phyloP scores from a whole-genome alignment of 352 stramenopile genomes.

The Phytophthora europaea region DNA sequence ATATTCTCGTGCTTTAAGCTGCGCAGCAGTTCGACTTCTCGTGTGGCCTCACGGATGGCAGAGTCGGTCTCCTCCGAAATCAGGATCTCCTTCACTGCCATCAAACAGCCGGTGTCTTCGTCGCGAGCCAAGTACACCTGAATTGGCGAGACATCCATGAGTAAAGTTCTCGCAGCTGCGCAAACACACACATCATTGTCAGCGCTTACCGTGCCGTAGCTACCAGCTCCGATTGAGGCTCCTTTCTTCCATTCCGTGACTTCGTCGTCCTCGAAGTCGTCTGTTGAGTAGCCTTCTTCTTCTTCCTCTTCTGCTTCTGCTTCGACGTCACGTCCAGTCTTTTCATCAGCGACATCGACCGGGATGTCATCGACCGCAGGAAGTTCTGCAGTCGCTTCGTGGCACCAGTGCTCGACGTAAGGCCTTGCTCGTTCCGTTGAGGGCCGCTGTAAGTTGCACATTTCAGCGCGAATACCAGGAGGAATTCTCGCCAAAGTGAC shows the following conservation, averaged over 20 bases:
- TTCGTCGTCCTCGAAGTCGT: constrained; percentile 62
- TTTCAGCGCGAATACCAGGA: constrained; percentile 8
- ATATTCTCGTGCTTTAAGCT: constrained; percentile 93
- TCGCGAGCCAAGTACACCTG: constrained; percentile 94
- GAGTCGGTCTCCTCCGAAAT: constrained; percentile 52
- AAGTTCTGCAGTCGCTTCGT: constrained; percentile 13
- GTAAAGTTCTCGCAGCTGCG: neutral
- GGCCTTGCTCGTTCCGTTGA: constrained; percentile 9
- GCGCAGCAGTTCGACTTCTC: constrained; percentile 91
- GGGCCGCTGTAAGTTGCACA: constrained; percentile 15
- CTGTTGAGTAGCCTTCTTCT: constrained; percentile 48
- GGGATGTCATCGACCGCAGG: neutral
- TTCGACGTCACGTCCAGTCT: neutral
- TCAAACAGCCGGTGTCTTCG: constrained; percentile 87
- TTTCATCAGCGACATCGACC: constrained; percentile 13
- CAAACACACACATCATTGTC: neutral
- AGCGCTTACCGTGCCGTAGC: constrained; percentile 64
- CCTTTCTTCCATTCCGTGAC: constrained; percentile 69
- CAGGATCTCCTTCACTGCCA: constrained; percentile 81
- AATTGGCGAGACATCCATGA: neutral
- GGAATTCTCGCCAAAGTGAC: constrained; percentile 11
- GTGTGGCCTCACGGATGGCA: constrained; percentile 50
- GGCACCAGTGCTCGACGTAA: constrained; percentile 18
- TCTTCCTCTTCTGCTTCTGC: constrained; percentile 10
- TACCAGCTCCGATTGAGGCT: constrained; percentile 66